Conservation (phyloP, 805 yeast genomes). For the Zygoascus biomembranicola region DNA sequence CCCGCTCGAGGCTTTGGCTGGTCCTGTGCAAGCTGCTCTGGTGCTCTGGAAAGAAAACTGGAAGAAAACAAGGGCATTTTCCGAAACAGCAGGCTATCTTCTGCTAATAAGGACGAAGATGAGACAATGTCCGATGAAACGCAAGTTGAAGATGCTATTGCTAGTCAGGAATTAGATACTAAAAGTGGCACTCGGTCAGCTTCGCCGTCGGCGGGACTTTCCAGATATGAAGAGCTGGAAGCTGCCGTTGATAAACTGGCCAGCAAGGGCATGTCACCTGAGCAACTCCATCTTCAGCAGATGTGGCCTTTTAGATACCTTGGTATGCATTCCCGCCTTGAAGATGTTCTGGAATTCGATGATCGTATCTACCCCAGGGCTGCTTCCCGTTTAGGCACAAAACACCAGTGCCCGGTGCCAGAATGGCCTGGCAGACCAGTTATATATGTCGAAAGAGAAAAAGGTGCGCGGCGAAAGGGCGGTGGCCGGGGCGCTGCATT, state of each 20-base stretch:
- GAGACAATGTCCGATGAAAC: not conserved
- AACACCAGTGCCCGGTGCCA: conserved; percentile 52
- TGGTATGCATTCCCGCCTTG: conserved; percentile 65
- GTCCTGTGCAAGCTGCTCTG: conserved; percentile 74
- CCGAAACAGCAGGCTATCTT: not conserved
- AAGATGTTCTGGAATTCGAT: conserved; percentile 68
- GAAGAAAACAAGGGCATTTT: conserved; percentile 19
- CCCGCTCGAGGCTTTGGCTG: conserved; percentile 87
- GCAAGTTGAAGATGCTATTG: not conserved
- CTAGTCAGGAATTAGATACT: not conserved
- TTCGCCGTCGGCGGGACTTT: conserved; percentile 2
- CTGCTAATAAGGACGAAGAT: not conserved
- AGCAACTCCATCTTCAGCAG: conserved; percentile 21
- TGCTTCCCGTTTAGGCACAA: conserved; percentile 64
- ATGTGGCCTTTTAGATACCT: conserved; percentile 72
- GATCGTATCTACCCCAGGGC: conserved; percentile 79
- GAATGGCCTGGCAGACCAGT: conserved; percentile 62
- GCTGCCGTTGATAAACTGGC: conserved; percentile 10
- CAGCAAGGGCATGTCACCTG: conserved; percentile 18
- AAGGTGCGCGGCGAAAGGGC: not conserved
- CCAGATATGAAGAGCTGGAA: conserved; percentile 20
- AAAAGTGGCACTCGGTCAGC: not conserved
- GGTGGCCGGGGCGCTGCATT: not conserved
- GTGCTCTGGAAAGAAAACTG: conserved; percentile 17
- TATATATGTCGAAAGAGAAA: conserved; percentile 45